Conservation (phyloP, 2,329 filamentous ascomycete genomes). For the Fusarium nanum region DNA sequence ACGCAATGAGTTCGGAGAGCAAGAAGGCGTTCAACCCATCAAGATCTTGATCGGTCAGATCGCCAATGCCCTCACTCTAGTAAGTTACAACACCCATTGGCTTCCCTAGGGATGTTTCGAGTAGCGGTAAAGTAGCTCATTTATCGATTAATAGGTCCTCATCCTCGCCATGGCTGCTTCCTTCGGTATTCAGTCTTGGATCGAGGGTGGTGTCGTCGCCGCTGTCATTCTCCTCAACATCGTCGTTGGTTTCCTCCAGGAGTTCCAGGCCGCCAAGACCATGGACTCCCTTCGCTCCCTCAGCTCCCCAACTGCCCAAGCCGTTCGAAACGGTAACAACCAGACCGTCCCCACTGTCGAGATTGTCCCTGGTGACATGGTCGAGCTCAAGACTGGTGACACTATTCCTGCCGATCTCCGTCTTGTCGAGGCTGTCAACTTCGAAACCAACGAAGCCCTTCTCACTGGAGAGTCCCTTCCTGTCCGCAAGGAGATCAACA, state of each 20-base stretch:
- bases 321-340: constrained; percentile 56
- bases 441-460: constrained; percentile 74
- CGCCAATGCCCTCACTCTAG: constrained; percentile 76
- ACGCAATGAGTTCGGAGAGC: constrained; percentile 71
- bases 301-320: constrained; percentile 58
- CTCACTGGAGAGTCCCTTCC: constrained; percentile 74
- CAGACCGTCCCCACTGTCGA: constrained; percentile 54
- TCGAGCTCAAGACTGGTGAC: constrained; percentile 66
- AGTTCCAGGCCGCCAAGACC: constrained; percentile 61
- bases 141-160: constrained; percentile 55
- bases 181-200: constrained; percentile 69
- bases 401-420: constrained; percentile 71
- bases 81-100: constrained; percentile 47
- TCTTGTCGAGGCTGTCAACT: constrained; percentile 70
- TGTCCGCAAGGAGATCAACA: constrained; percentile 63
- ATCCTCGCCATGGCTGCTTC: constrained; percentile 68
- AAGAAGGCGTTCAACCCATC: constrained; percentile 67
- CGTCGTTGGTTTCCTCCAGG: constrained; percentile 61
- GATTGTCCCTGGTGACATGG: constrained; percentile 69
- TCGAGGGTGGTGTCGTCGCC: constrained; percentile 69
- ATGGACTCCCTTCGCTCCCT: constrained; percentile 61
- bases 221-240: constrained; percentile 70
- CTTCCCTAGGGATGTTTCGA: constrained; percentile 9
- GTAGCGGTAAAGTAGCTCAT: constrained; percentile 37
- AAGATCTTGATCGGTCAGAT: constrained; percentile 75